Evolutionary conservation across 2,329 filamentous ascomycete species (phyloP).

Genomic region (Stachybotrys elegans): DNA sequence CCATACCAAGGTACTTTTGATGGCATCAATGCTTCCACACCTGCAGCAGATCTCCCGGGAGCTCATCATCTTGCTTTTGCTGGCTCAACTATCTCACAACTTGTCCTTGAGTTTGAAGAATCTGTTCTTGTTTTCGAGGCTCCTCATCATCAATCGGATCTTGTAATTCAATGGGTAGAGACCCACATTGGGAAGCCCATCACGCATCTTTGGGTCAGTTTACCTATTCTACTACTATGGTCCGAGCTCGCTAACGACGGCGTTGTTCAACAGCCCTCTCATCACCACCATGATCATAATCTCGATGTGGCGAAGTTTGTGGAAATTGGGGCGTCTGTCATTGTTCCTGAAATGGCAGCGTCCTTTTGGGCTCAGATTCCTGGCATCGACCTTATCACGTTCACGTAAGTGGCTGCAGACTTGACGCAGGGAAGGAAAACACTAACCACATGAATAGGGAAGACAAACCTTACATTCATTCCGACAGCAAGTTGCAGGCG

Average conservation of each 20-base stretch:
- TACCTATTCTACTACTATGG: neutral
- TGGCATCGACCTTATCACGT: constrained; percentile 1
- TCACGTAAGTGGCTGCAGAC: no score
- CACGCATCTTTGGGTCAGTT: constrained; percentile 10
- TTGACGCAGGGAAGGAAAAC: no score
- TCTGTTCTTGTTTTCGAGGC: constrained; percentile 10
- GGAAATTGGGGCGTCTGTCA: constrained; percentile 2
- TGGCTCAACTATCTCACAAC: constrained; percentile 2
- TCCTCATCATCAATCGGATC: constrained; percentile 12
- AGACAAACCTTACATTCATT: constrained; percentile 5
- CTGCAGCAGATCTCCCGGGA: constrained; percentile 1
- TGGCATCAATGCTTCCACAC: neutral
- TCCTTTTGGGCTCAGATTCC: constrained; percentile 4
- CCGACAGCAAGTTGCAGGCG: constrained; percentile 4
- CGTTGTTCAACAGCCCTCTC: constrained; percentile 4
- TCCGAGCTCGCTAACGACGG: neutral
- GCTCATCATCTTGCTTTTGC: neutral
- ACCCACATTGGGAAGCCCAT: constrained; percentile 8
- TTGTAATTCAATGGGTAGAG: constrained; percentile 11
- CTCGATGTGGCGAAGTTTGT: constrained; percentile 4
- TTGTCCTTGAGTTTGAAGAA: constrained; percentile 11
- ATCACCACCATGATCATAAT: constrained; percentile 6
- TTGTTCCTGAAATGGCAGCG: constrained; percentile 3
- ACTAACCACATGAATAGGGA: constrained; percentile 1
- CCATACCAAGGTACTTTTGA: constrained; percentile 8